Base-by-base conservation (phyloP, 345 rosid genomes). In the Turnera subulata region DNA sequence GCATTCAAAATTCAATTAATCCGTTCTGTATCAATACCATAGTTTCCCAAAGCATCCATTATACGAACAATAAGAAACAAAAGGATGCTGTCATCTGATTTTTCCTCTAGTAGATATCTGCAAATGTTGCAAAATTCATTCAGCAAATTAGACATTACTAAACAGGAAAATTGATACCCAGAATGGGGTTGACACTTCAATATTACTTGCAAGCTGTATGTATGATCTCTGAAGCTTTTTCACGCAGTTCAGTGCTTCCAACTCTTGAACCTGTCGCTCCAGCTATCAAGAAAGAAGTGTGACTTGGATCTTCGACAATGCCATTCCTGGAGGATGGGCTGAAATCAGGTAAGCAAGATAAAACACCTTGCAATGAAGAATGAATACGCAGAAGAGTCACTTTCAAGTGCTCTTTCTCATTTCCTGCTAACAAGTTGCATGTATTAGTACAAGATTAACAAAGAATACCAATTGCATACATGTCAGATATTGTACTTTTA, bases 271-370 rank as follows among this genome's bases (percentile, higher is more conserved):
- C 99, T 35, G 97, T 76, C 65, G 94, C 94, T 65, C 97, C 99
- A 54, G 99, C 97, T 70, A 93, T 89, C 65, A 93, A 73, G 74
- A 93, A 93, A 58, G 89, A 73, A 66, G 68, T 53, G 58, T 68
- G 74, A 68, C 46, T 58, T 16, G 75, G 67, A 63, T 83, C 85
- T 66, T 67, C 80, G 7, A 67, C 82, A 75, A 59, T 77, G 65
- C 81, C 87, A 71, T 66, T 86, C 65, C 70, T 81, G 65, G 78
- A 64, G 61, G 95, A 77, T 66, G 99, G 96, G 68, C 74, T 83
- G 81, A 93, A 93, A 84, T 93, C 96, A 78, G 97, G 97, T 77
- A 93, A 84, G 84, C 99, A 93, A 61, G 96, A 93, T 63, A 87
- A 80, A 78, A 87, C 96, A 70, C 99, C 99, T 82, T 83, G 97